Evolutionary conservation across 192 early-diverging fungal genomes (phyloP).

Genomic region (Backusella westeae): DNA sequence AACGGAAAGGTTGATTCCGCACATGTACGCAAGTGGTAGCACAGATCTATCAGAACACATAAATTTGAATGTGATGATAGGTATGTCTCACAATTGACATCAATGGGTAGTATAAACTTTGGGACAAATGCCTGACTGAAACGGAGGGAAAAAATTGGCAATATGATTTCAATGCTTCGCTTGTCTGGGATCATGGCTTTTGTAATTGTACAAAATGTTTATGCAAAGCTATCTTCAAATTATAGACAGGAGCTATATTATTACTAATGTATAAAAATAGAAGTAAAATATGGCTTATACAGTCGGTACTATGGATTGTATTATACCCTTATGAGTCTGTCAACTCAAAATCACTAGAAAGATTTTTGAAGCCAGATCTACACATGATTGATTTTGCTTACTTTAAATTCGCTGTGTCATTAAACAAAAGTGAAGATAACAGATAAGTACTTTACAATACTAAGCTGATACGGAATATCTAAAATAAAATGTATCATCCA

Average conservation of each 20-base stretch:
- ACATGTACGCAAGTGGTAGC: not conserved
- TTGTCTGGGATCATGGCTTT: not conserved
- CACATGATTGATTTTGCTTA: not conserved
- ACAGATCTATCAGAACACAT: not conserved
- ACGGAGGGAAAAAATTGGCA: not conserved
- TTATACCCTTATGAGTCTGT: not conserved
- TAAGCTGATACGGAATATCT: not conserved
- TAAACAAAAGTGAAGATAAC: not conserved
- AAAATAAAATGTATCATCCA: not conserved
- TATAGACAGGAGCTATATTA: too few relatives aligned
- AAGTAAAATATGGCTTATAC: too few relatives aligned
- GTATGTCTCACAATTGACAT: not conserved
- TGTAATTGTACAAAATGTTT: too few relatives aligned
- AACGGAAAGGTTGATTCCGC: not conserved
- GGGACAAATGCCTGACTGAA: not conserved
- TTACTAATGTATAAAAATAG: too few relatives aligned
- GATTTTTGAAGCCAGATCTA: not conserved
- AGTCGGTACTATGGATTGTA: too few relatives aligned
- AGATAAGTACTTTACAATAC: not conserved
- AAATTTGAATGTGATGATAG: not conserved
- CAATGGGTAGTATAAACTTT: not conserved
- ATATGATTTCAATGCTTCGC: not conserved
- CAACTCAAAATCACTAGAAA: not conserved
- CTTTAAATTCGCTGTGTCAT: not conserved
- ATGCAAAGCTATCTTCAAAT: too few relatives aligned